Base-by-base conservation (phyloP, 2,329 filamentous ascomycete species). In the Epichloe scottii region DNA sequence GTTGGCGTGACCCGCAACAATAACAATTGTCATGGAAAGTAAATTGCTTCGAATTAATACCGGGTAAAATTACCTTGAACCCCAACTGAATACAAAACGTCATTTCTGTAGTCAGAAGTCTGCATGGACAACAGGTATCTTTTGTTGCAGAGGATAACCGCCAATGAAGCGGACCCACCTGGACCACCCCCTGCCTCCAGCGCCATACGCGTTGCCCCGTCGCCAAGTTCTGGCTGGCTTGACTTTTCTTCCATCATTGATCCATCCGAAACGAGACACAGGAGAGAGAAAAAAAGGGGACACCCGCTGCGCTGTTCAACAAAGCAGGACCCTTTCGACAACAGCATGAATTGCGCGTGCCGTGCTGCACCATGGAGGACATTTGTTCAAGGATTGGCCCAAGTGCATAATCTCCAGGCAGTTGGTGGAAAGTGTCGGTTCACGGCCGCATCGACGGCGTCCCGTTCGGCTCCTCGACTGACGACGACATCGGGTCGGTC, bases 291-390 rank as follows among this genome's bases (percentile, higher is more conserved):
- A 42, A 26, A 15, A 42, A 30, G 3, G 1, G 39, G 21, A 3
- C 23, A 23, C 17, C 34, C n/a, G 45, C 45, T 33, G n/a, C n/a
- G 40, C 40, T 45, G 12, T 45, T 30, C 23, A 6, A 12, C 2
- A 11, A 15, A 49, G 40, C 49, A 12, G 49, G 21, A 38, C 40
- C 19, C 34, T 15, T 26, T 38, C 26, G 21, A 34, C n/a, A 3
- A 23, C 2, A 42, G 15, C 19, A 78, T 78, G 75, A 67, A 60
- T 54, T 78, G 75, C 59, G 62, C 69, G 21, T 79, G 75, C 54
- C 70, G 72, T 52, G 66, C 64, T 6, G 63, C 66, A 33, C 67
- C 75, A 8, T 60, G 76, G 57, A 65, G 67, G 50, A 66, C 71
- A n/a, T 78, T 79, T 53, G 61, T 77, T 12, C 70, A 69, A 53